phyloP scores from a whole-genome alignment of 225 moss, liverwort and hornwort species.

The Asterella californica region DNA sequence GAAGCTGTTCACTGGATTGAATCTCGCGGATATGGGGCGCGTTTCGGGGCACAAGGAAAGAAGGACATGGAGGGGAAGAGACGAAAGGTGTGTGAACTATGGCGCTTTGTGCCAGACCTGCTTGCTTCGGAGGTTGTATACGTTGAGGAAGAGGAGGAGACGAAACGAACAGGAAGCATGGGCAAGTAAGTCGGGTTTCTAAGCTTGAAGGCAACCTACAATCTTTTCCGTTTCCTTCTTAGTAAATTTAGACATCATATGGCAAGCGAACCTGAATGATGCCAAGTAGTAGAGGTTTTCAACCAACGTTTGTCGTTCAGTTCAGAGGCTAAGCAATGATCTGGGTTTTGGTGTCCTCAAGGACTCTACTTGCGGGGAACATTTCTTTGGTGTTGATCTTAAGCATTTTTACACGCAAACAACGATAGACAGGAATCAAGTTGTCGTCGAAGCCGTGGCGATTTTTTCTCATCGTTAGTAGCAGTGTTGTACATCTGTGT shows the following conservation, averaged over 20 bases:
- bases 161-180: slow-evolving; percentile 30
- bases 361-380: background rate
- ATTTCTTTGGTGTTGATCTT: background rate
- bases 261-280: background rate
- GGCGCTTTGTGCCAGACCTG: slow-evolving; percentile 70
- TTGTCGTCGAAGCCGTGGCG: too few species aligned
- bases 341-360: too few species aligned
- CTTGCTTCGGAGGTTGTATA: slow-evolving; percentile 62
- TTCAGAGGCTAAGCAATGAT: background rate
- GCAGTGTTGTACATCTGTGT: too few species aligned
- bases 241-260: background rate
- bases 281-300: background rate
- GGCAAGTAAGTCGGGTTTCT: slow-evolving; percentile 49
- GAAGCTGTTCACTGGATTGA: slow-evolving; percentile 67
- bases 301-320: background rate
- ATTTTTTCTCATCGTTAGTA: too few species aligned
- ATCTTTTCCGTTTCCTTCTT: background rate
- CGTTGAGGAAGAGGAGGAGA: slow-evolving; percentile 47
- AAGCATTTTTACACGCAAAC: too few species aligned
- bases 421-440: background rate
- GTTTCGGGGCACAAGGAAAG: slow-evolving; percentile 34
- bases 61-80: slow-evolving; percentile 35
- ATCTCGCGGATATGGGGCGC: slow-evolving; percentile 48
- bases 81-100: slow-evolving; percentile 49
- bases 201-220: background rate